phyloP scores from a whole-genome alignment of 306 rosid species.

The Glycine soja region DNA sequence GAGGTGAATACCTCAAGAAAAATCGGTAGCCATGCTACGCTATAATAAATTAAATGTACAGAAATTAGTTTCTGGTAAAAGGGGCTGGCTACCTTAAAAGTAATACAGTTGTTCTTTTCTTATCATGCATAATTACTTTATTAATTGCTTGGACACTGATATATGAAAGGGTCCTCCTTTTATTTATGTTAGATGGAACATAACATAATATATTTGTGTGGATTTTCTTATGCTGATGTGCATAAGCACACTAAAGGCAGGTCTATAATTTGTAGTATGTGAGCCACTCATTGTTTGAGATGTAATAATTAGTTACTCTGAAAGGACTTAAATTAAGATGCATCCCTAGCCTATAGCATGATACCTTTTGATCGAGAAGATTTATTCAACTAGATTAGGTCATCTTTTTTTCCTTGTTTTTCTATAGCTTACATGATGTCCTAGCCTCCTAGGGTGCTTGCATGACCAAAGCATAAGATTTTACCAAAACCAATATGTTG shows the following conservation, averaged over 20 bases:
- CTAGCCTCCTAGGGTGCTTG: constrained; percentile 40
- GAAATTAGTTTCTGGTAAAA: constrained; percentile 19
- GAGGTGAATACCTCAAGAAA: constrained; percentile 25
- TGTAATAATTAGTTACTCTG: constrained; percentile 18
- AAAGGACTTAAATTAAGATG: constrained; percentile 17
- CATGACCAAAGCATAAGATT: constrained; percentile 30
- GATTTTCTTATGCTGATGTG: constrained; percentile 15
- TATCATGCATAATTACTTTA: constrained; percentile 11
- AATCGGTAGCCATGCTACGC: neutral
- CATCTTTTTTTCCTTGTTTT: constrained; percentile 32
- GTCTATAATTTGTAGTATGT: constrained; percentile 31
- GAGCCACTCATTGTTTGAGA: constrained; percentile 37
- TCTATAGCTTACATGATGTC: constrained; percentile 24
- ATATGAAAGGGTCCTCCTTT: constrained; percentile 20
- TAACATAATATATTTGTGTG: neutral
- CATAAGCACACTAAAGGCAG: constrained; percentile 16
- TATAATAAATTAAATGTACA: neutral
- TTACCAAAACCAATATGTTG: constrained; percentile 37
- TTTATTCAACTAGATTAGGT: constrained; percentile 42
- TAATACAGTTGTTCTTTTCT: constrained; percentile 19
- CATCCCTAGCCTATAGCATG: constrained; percentile 24
- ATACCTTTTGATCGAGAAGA: constrained; percentile 40
- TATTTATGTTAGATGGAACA: constrained; percentile 22
- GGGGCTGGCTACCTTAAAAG: constrained; percentile 16
- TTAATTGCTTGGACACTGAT: constrained; percentile 2